Evolutionary conservation across 805 yeast species (phyloP).

Genomic region (Yamadazyma laniorum): DNA sequence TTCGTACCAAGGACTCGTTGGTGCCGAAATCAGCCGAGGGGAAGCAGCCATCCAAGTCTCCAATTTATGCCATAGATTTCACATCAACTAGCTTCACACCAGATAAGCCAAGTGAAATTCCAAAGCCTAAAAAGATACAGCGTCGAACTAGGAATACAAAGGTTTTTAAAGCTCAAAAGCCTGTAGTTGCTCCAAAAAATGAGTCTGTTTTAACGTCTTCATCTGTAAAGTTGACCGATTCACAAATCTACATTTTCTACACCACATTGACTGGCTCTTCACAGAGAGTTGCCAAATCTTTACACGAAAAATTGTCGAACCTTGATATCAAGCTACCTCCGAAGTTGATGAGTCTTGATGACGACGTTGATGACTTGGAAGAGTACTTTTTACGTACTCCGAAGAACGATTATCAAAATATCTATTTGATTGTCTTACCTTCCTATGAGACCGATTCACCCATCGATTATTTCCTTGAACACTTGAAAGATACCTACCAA

Average conservation of each 20-base stretch:
- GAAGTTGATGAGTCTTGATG: slow-evolving; percentile 67
- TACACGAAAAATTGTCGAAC: slow-evolving; percentile 39
- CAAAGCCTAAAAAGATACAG: slow-evolving; percentile 13
- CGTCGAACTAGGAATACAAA: slow-evolving; percentile 30
- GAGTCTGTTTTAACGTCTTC: slow-evolving; percentile 35
- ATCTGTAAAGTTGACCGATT: slow-evolving; percentile 42
- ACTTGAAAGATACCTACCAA: slow-evolving; percentile 72
- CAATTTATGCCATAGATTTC: slow-evolving; percentile 39
- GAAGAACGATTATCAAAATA: slow-evolving; percentile 33
- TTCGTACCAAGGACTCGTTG: too few relatives aligned
- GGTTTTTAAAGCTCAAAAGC: slow-evolving; percentile 39
- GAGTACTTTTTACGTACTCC: slow-evolving; percentile 75
- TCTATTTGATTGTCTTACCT: slow-evolving; percentile 77
- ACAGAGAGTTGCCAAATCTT: slow-evolving; percentile 59
- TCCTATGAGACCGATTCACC: slow-evolving; percentile 94
- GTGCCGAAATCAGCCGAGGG: background rate
- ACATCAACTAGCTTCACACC: slow-evolving; percentile 35
- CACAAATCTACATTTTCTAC: slow-evolving; percentile 69
- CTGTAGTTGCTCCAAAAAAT: slow-evolving; percentile 21
- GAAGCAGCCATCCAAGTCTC: background rate
- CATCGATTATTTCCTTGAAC: slow-evolving; percentile 79
- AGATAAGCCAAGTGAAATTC: slow-evolving; percentile 18
- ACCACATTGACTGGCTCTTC: slow-evolving; percentile 86
- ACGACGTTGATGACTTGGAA: slow-evolving; percentile 78
- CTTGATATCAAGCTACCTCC: slow-evolving; percentile 40